Evolutionary conservation across 2,329 filamentous ascomycete genomes (phyloP), one percentile per base, ranked within the genome.

Genomic region (Hymenoscyphus fructigenus): DNA sequence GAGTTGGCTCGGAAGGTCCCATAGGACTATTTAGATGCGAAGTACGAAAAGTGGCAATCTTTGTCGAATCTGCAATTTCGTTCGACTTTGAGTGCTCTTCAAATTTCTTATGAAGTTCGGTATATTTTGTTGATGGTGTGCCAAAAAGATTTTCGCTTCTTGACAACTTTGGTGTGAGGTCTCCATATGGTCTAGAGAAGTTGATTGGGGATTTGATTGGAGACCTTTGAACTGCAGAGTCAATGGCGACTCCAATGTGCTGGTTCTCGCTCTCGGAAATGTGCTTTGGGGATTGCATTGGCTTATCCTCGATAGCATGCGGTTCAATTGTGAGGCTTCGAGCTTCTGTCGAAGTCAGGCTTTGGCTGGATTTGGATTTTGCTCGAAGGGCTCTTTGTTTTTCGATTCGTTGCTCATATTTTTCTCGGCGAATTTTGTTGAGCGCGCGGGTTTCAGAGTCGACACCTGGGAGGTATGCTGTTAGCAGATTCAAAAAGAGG

Each of bases 381-480:
- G 47, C 23, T 53, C 20, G 20, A 10, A 53, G 20, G 5, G 10
- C 23, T 26, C 20, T 53, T 12, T 53, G 47, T 53, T 23, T 53
- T 23, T 53, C 20, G 7, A 53, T 23, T 26, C 47, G 20, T 10
- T 53, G 9, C 9, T 53, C 47, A 20, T 53, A 20, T 23, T 53
- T 53, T 14, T 53, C 47, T 5, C 20, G 47, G 55, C 28, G 29
- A 2, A 14, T 10, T 34, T 57, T 23, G n/a, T 57, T 32, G 5
- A 26, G 10, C 5, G 15, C 5, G 47, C 32, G 76, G n/a, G 77
- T 76, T 7, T 79, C 76, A 6, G 79, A 81, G 17, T 66, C 70
- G 32, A 71, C 70, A 57, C 72, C 71, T 32, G 73, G 69, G 23
- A 65, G 67, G 26, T 60, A 58, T 15, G 63, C 66, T 26, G 67